Evolutionary conservation across 1,139 yeast genomes (phyloP).

Genomic region (Taphrina communis): DNA sequence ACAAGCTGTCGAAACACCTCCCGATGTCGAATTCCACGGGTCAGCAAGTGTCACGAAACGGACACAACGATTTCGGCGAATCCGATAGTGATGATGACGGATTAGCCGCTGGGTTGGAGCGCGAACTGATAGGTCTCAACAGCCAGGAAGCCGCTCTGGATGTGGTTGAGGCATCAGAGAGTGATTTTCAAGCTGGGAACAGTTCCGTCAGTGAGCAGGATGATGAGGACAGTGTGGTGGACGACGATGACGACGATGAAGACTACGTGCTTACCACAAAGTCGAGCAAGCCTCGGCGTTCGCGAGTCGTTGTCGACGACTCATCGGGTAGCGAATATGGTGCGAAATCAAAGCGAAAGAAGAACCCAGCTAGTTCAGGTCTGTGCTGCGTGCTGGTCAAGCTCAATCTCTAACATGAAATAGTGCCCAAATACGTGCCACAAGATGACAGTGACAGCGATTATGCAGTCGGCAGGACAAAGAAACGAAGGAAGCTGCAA

Average conservation of each 20-base stretch:
- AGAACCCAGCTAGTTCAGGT: conserved; percentile 4
- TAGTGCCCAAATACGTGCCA: not conserved
- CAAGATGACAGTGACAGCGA: conserved; percentile 36
- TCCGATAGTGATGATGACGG: conserved; percentile 18
- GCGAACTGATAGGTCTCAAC: conserved; percentile 6
- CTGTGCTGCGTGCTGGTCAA: not conserved
- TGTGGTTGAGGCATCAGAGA: conserved; percentile 19
- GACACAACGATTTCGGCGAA: not conserved
- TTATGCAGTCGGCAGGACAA: conserved; percentile 23
- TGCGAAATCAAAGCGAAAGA: conserved; percentile 17
- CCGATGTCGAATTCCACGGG: not conserved
- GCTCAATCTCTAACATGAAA: not conserved
- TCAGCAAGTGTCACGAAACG: not conserved
- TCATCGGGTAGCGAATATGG: conserved; percentile 26
- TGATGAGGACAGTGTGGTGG: not conserved
- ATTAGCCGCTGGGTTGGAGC: conserved; percentile 25
- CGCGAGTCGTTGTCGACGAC: conserved; percentile 20
- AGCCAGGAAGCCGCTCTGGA: not conserved
- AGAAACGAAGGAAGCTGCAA: conserved; percentile 27
- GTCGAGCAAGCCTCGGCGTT: conserved; percentile 10
- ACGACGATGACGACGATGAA: conserved; percentile 19
- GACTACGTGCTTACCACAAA: conserved; percentile 27
- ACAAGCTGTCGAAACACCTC: not conserved
- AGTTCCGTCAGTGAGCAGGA: not conserved
- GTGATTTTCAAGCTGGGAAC: not conserved